A percentile compares a stretch with the other conserved stretches of the same genome.
Conservation (phyloP, 2,329 filamentous ascomycete genomes). For the Fusarium beomiforme region DNA sequence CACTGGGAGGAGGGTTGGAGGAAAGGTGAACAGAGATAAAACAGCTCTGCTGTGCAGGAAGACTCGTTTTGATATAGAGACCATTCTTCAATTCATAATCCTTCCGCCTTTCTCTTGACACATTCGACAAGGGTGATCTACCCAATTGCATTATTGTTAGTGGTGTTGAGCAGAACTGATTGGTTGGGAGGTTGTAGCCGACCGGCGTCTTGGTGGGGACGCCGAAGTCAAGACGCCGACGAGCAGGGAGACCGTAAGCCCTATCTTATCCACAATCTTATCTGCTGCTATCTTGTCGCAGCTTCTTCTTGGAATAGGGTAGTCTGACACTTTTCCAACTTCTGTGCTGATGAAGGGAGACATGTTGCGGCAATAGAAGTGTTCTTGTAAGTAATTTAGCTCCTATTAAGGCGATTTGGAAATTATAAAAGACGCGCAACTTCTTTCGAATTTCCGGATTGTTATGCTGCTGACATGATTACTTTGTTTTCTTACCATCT, state of each 20-base stretch:
- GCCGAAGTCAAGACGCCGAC: neutral
- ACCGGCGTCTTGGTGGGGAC: neutral
- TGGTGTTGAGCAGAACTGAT: fast-evolving
- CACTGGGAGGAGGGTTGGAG: neutral
- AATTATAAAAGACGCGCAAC: too few relatives aligned
- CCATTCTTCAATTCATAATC: neutral
- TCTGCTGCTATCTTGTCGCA: too few relatives aligned
- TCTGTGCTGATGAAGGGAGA: too few relatives aligned
- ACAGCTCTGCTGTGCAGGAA: neutral
- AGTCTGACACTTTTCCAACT: too few relatives aligned
- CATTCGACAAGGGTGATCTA: neutral
- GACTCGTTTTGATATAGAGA: neutral
- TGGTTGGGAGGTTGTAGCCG: neutral
- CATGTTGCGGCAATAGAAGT: too few relatives aligned
- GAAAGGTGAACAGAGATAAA: fast-evolving
- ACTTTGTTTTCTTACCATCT: too few relatives aligned
- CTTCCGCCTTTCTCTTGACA: neutral
- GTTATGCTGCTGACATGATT: too few relatives aligned
- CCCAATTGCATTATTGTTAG: neutral
- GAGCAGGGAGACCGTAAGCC: fast-evolving
- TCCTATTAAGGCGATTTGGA: too few relatives aligned
- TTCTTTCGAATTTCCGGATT: too few relatives aligned
- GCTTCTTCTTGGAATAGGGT: too few relatives aligned
- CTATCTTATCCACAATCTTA: neutral
- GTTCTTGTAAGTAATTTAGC: too few relatives aligned